A percentile compares a stretch with the other conserved stretches of the same genome.
Conservation (phyloP, 805 yeast genomes). For the Candida namnaoensis region DNA sequence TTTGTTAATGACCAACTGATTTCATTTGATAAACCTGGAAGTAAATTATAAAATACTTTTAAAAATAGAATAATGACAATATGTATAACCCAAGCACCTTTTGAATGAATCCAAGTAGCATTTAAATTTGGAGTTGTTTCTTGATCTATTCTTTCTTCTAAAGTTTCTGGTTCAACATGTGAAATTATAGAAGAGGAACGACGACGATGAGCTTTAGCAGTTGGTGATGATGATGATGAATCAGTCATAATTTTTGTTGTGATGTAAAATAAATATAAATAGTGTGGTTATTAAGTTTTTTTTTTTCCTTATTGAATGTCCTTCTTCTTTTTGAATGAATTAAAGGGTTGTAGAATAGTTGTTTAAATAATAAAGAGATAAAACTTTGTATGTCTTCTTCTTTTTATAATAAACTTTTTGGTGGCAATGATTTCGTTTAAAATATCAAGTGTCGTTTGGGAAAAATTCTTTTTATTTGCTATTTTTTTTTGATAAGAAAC, state of each 20-base stretch:
- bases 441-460: too few relatives aligned
- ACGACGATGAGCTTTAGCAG: constrained; percentile 33
- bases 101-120: constrained; percentile 93
- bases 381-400: too few relatives aligned
- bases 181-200: constrained; percentile 87
- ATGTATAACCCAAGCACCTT: constrained; percentile 96
- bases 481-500: too few relatives aligned
- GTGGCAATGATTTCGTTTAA: too few relatives aligned
- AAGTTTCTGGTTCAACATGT: constrained; percentile 87
- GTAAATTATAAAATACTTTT: constrained; percentile 67
- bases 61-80: constrained; percentile 70
- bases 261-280: too few relatives aligned
- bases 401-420: too few relatives aligned
- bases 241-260: not conserved
- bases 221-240: constrained; percentile 12
- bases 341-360: too few relatives aligned
- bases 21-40: constrained; percentile 76
- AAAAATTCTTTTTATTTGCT: too few relatives aligned
- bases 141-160: constrained; percentile 90
- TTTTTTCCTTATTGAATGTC: too few relatives aligned
- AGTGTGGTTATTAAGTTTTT: too few relatives aligned
- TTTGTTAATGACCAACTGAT: constrained; percentile 93
- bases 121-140: constrained; percentile 81
- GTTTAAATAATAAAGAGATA: too few relatives aligned
- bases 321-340: too few relatives aligned